Base-by-base conservation (phyloP, 768 basidiomycete genomes). In the Tricholoma matsutake region DNA sequence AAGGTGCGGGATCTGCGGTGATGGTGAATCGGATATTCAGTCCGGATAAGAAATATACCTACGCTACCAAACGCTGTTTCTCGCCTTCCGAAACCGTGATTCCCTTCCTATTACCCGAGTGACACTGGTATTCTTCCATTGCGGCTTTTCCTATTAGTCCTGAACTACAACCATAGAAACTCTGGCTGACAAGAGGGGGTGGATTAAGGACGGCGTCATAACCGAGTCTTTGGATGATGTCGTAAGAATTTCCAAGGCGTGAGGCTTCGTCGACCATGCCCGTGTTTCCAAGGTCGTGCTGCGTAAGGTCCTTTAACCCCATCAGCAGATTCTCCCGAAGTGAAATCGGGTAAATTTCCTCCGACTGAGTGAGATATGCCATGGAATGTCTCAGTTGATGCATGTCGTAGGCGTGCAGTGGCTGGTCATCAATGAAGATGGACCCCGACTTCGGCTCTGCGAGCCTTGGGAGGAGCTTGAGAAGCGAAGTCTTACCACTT, bases 1-100 rank as follows among this genome's bases (percentile, higher is more conserved):
- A 81, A 83, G 7, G 75, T 75, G 7, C 81, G 80, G 13, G 81
- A 78, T 28, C 83, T 83, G 57, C 9, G 28, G 16, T 11, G 64
- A 32, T 25, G 52, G 54, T 31, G 45, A 57, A 39, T 16, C 47
- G 11, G 4, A 31, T 63, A 54, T 29, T 14, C 43, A 41, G 25
- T 5, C 4, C 13, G 31, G 25, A 22, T 14, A 47, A 25, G 34
- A 43, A 32, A 59, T 61, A 16, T 0, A 77, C 81, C 56, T 64
- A 83, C 83, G 79, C 82, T 6, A 80, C 73, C 8, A 85, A 62
- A 1, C 80, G 74, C 66, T 84, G 84, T 49, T 68, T 77, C 65
- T 85, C 83, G 2, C 81, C 83, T 18, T 74, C 79, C 54, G 78
- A 74, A 47, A 80, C 62, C 60, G 72, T 61, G 59, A 74, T 65